Evolutionary conservation across 805 yeast genomes (phyloP).

Genomic region (Ogataea nakhonphanomensis): DNA sequence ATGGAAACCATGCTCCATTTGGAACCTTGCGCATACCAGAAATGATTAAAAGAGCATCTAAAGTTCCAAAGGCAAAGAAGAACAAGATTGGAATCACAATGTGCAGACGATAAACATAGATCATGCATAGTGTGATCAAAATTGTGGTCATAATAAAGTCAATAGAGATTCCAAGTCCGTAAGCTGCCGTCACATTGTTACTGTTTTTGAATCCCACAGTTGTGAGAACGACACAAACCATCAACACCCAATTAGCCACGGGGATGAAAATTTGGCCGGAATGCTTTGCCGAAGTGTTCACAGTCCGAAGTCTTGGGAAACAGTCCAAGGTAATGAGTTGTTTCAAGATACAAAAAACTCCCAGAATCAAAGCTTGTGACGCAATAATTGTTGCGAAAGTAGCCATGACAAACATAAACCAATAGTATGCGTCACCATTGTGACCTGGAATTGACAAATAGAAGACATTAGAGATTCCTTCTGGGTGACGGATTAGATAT

Average conservation of each 20-base stretch:
- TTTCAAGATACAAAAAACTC: slow-evolving; percentile 49
- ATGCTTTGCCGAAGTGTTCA: slow-evolving; percentile 42
- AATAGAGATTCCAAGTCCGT: slow-evolving; percentile 55
- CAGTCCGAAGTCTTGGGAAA: slow-evolving; percentile 46
- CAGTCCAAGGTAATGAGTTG: slow-evolving; percentile 54
- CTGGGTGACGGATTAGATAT: slow-evolving; percentile 40
- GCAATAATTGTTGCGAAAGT: slow-evolving; percentile 56
- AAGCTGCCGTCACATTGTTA: slow-evolving; percentile 53
- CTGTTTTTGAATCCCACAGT: slow-evolving; percentile 52
- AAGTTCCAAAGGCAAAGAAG: slow-evolving; percentile 40
- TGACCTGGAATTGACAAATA: slow-evolving; percentile 52
- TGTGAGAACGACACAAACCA: slow-evolving; percentile 48
- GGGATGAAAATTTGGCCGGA: slow-evolving; percentile 55
- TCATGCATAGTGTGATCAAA: slow-evolving; percentile 43
- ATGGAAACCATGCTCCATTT: slow-evolving; percentile 63
- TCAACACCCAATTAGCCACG: slow-evolving; percentile 44
- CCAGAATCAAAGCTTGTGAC: slow-evolving; percentile 55
- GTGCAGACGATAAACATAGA: slow-evolving; percentile 42
- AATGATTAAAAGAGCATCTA: slow-evolving; percentile 44
- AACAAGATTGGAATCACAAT: slow-evolving; percentile 35
- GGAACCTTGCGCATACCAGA: slow-evolving; percentile 51
- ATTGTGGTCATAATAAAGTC: slow-evolving; percentile 52
- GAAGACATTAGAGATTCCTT: slow-evolving; percentile 40
- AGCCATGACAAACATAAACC: slow-evolving; percentile 52
- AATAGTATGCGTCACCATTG: slow-evolving; percentile 40